Evolutionary conservation across 2,329 filamentous ascomycete species (phyloP).

Genomic region (Trichophyton benhamiae): DNA sequence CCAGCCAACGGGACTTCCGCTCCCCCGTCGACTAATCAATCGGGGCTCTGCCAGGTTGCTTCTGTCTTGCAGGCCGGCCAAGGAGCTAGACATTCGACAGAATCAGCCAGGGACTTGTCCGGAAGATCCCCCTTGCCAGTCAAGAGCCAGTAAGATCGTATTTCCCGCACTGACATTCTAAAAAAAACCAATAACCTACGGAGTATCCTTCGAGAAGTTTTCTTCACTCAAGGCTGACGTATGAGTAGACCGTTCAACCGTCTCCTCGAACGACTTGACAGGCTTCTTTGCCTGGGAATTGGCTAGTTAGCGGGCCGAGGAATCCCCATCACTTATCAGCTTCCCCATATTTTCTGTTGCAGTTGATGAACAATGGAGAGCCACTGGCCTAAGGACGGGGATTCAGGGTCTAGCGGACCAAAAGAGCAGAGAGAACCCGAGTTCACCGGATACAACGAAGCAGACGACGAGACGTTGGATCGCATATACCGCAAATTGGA

Average conservation of each 20-base stretch:
- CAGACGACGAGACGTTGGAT: constrained; percentile 25
- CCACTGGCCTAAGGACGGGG: background rate
- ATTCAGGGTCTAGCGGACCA: background rate
- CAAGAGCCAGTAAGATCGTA: background rate
- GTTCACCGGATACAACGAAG: constrained; percentile 17
- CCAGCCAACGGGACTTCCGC: background rate
- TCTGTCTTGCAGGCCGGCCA: background rate
- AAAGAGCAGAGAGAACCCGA: background rate
- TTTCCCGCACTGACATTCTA: background rate
- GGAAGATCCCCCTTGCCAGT: background rate
- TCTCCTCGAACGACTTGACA: background rate
- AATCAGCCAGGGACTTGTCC: background rate
- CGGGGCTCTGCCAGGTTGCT: too few relatives aligned
- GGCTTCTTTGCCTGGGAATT: background rate
- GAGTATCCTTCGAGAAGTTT: background rate
- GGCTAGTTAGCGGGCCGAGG: background rate
- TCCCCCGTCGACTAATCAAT: background rate
- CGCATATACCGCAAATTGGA: constrained; percentile 42
- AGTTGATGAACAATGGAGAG: background rate
- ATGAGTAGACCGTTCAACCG: background rate
- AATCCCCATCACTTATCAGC: background rate
- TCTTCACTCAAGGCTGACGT: background rate
- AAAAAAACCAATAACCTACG: too few relatives aligned
- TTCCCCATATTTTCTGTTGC: background rate
- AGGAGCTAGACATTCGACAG: background rate